These are phyloP conservation scores for Penicillium longicatenatum DNA, from an alignment of 495 filamentous ascomycete genomes.

Conservation along the genomic window DNA sequence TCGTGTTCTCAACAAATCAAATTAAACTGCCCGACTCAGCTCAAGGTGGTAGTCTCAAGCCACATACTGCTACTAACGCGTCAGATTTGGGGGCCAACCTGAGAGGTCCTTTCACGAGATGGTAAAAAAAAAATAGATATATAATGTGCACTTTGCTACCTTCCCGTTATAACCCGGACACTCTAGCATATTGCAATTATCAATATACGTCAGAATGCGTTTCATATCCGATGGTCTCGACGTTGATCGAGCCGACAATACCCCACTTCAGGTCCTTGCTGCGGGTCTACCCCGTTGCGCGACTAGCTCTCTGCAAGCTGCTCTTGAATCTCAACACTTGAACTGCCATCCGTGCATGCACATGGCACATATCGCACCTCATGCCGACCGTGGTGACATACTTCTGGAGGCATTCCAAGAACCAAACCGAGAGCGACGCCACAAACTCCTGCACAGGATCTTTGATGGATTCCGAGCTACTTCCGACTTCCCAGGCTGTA, in stretches of 20 bases:
- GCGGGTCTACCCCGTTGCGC: slow-evolving; percentile 30
- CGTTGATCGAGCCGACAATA: neutral
- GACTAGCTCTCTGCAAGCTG: slow-evolving; percentile 28
- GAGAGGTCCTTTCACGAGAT: neutral
- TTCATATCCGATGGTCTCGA: slow-evolving; percentile 3
- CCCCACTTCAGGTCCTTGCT: slow-evolving; percentile 19
- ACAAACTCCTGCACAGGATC: slow-evolving; percentile 24
- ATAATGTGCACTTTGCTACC: neutral
- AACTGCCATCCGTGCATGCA: slow-evolving; percentile 24
- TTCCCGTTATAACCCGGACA: neutral
- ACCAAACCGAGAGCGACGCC: slow-evolving; percentile 17
- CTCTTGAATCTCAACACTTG: slow-evolving; percentile 22
- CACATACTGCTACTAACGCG: neutral
- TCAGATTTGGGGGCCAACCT: neutral
- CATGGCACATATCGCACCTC: slow-evolving; percentile 19
- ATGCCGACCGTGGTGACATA: slow-evolving; percentile 9
- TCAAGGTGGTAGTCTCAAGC: neutral
- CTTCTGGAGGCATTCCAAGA: slow-evolving; percentile 19
- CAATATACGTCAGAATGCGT: neutral
- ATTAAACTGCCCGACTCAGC: neutral
- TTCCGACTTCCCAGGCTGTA: slow-evolving; percentile 24
- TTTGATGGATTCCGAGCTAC: slow-evolving; percentile 28
- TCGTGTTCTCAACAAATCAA: neutral
- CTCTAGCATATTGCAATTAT: neutral
- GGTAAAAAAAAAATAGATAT: neutral